These are phyloP conservation scores for Thinopyrum elongatum DNA, from an alignment of 176 grass and related monocot genomes.

Conservation along the genomic window DNA sequence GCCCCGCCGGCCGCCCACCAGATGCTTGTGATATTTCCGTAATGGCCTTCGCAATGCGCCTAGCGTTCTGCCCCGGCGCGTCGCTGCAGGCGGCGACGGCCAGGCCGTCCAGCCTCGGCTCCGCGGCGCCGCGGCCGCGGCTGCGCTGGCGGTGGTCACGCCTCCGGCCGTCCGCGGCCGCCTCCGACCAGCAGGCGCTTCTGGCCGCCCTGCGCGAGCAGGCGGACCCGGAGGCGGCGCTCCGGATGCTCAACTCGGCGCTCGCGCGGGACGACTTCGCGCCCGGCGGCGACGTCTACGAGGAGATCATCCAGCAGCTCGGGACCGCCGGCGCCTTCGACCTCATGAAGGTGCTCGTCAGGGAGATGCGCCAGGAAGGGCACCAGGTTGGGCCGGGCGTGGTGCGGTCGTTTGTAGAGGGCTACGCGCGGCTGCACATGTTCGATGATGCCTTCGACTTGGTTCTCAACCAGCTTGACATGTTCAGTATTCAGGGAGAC, in stretches of 20 bases:
- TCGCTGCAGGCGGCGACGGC: slow-evolving; percentile 14
- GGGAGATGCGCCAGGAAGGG: slow-evolving; percentile 55
- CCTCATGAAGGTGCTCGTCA: slow-evolving; percentile 56
- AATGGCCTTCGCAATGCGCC: slow-evolving; percentile 55
- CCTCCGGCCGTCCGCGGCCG: slow-evolving; percentile 10
- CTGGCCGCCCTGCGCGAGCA: slow-evolving; percentile 54
- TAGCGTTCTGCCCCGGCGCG: slow-evolving; percentile 34
- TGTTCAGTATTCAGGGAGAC: slow-evolving; percentile 41
- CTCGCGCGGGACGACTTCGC: slow-evolving; percentile 38
- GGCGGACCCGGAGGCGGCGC: slow-evolving; percentile 51
- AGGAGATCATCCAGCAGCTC: slow-evolving; percentile 74
- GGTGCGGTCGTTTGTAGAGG: slow-evolving; percentile 54
- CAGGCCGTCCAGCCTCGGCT: not conserved
- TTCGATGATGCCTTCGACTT: slow-evolving; percentile 68
- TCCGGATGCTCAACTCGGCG: slow-evolving; percentile 53
- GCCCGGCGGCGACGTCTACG: slow-evolving; percentile 38
- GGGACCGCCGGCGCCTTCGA: slow-evolving; percentile 51
- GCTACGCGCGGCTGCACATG: slow-evolving; percentile 47
- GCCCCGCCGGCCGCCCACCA: slow-evolving; percentile 11
- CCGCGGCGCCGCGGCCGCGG: not conserved
- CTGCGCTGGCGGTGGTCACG: not conserved
- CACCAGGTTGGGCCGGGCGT: slow-evolving; percentile 33
- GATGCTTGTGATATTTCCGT: slow-evolving; percentile 52
- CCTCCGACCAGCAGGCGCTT: slow-evolving; percentile 43
- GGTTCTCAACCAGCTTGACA: slow-evolving; percentile 59